Evolutionary conservation across 805 yeast species (phyloP).

Genomic region (Yamadazyma kitorensis): DNA sequence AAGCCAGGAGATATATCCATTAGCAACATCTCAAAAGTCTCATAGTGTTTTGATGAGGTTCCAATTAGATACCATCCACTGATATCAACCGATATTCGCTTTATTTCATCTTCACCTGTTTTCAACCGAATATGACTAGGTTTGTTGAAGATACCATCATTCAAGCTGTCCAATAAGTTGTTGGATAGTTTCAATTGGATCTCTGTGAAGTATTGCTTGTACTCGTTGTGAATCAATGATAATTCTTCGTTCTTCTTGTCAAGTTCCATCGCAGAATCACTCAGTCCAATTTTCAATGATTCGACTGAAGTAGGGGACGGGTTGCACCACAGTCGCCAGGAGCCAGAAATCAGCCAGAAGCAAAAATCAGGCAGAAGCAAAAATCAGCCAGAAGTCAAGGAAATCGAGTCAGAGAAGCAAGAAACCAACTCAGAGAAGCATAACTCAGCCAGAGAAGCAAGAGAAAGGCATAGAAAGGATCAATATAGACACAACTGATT

Average conservation of each 20-base stretch:
- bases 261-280: slow-evolving; percentile 14
- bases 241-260: slow-evolving; percentile 19
- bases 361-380: no score
- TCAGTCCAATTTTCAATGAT: not conserved
- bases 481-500: slow-evolving; percentile 47
- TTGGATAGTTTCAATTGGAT: slow-evolving; percentile 1
- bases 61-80: slow-evolving; percentile 27
- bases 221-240: slow-evolving; percentile 18
- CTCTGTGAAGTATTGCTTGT: slow-evolving; percentile 18
- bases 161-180: not conserved
- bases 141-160: slow-evolving; percentile 3
- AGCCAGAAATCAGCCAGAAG: no score
- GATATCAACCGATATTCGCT: slow-evolving; percentile 21
- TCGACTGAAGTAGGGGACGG: no score
- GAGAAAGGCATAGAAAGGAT: no score
- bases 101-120: slow-evolving; percentile 15
- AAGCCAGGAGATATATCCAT: slow-evolving; percentile 22
- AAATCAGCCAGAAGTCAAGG: no score
- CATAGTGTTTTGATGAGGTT: slow-evolving; percentile 13
- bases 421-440: no score
- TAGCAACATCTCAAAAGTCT: slow-evolving; percentile 34
- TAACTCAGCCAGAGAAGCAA: no score
- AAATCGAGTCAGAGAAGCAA: not conserved
- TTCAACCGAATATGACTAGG: slow-evolving; percentile 8
- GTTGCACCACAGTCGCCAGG: no score